Evolutionary conservation across 352 stramenopile genomes (phyloP), one percentile per base, ranked within the genome.

Genomic region (Phytophthora litchii): DNA sequence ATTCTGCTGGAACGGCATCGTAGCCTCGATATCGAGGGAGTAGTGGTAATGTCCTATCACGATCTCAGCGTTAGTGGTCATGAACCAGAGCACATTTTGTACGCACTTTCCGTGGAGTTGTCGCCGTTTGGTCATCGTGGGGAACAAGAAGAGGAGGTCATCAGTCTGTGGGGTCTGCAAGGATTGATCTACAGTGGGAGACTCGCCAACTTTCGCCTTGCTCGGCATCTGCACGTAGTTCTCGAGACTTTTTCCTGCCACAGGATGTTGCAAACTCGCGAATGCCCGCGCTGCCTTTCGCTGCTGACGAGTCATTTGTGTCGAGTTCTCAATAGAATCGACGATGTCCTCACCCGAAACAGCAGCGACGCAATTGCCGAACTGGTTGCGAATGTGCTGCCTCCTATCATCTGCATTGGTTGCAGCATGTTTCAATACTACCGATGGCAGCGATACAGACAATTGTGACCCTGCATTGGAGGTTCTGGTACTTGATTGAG

Each of bases 81-180:
- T 45, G 12, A 14, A 51, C 35, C 56, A 19, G 8, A 63, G 38
- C 19, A 58, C 6, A 12, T 42, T 10, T 19, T 38, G n/a, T 17
- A 59, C 68, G 11, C 61, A 82, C 73, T 77, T 78, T 52, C 58
- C 67, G 50, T 82, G 73, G 29, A 82, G 67, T 17, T 77, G 66
- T 35, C 73, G 54, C 31, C 72, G 69, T 17, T 61, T 47, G 20
- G 73, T 82, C 57, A 82, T 64, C 1, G 73, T 79, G 25, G 66
- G 70, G 20, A 79, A 63, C 34, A 82, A 54, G 49, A 77, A 82
- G 25, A 77, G 62, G 6, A 73, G 52, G 13, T 63, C 40, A 23
- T 67, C 57, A 1, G 37, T 32, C 51, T 27, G 27, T 3, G 54
- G 21, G 3, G 41, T 27, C 20, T 29, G 25, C n/a, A 27, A 32